Evolutionary conservation across 2,329 filamentous ascomycete species (phyloP), one percentile per base, ranked within the genome.

Genomic region (Beauveria scarabaeidicola): DNA sequence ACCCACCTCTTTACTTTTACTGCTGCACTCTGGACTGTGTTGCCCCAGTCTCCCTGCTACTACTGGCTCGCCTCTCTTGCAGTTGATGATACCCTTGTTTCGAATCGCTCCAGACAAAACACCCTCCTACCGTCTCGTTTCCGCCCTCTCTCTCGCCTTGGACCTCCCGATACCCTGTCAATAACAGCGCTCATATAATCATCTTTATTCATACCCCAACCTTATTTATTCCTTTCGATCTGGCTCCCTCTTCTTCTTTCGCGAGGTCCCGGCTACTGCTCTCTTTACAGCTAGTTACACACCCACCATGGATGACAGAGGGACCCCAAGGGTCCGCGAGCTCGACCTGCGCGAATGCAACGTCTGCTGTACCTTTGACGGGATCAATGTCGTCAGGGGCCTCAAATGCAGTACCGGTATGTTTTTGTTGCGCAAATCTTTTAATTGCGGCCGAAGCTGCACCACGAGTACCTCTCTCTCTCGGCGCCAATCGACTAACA

Each of bases 371-470:
- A 75, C 83, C 64, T 77, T 77, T 59, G 78, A 82, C 69, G 77
- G 76, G 65, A 77, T 84, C 70, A 83, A 79, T 68, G 74, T 78
- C 44, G 77, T 85, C 46, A 82, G 82, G 3, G 81, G 76, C n/a
- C 71, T 84, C 56, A 81, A 77, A 68, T 81, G 79, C 63, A 82
- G 80, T 68, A 77, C 81, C 68, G 80, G 81, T 83, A 70, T 77
- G 80, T 38, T 59, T 58, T 48, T 58, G 5, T 15, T 5, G 57
- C 47, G 10, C n/a, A 47, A 15, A 10, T 15, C 1, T 11, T 11
- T 2, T n/a, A 1, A 23, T 32, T 17, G 4, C 13, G 15, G 21
- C 21, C 23, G 23, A 25, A 13, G n/a, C 19, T 19, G 43, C 5
- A 21, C 10, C 4, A 17, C 23, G 17, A 5, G 15, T 15, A 8